Percentiles rank a stretch among this genome's conserved stretches.
Evolutionary conservation across 2,329 filamentous ascomycete species (phyloP).

Genomic region (Bipolaris victoriae): DNA sequence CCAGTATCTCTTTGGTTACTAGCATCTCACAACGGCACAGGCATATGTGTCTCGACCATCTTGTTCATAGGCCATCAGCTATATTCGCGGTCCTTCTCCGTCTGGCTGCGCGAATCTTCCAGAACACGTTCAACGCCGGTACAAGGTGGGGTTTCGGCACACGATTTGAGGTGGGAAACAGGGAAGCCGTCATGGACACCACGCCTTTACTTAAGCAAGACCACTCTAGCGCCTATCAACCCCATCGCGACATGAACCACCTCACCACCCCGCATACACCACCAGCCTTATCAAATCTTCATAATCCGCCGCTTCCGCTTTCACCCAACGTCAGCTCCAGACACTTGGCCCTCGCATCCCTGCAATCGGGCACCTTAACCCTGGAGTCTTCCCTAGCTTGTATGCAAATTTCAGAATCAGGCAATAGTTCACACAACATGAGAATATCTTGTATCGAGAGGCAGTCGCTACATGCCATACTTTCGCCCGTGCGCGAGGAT

Average conservation of each 20-base stretch:
- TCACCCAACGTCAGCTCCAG: neutral
- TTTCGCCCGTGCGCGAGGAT: conserved; percentile 13
- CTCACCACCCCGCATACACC: neutral
- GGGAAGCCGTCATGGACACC: conserved; percentile 5
- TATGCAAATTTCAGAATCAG: neutral
- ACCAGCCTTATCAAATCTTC: neutral
- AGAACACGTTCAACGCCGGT: conserved; percentile 6
- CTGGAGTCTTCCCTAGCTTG: neutral
- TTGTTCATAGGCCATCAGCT: neutral
- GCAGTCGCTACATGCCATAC: neutral
- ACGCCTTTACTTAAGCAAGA: conserved; percentile 2
- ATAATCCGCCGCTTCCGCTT: conserved; percentile 2
- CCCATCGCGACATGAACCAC: neutral
- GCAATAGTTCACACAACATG: neutral
- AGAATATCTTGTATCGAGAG: neutral
- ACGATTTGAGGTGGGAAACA: neutral
- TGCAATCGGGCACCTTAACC: neutral
- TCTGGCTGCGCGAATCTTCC: neutral
- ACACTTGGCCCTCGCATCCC: conserved; percentile 1
- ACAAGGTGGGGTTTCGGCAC: conserved; percentile 8
- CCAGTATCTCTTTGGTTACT: neutral
- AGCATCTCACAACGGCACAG: neutral
- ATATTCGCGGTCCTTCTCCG: neutral
- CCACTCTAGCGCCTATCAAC: neutral
- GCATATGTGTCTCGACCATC: neutral